Base-by-base conservation (phyloP, 768 basidiomycete species). In the Russula brevipes region DNA sequence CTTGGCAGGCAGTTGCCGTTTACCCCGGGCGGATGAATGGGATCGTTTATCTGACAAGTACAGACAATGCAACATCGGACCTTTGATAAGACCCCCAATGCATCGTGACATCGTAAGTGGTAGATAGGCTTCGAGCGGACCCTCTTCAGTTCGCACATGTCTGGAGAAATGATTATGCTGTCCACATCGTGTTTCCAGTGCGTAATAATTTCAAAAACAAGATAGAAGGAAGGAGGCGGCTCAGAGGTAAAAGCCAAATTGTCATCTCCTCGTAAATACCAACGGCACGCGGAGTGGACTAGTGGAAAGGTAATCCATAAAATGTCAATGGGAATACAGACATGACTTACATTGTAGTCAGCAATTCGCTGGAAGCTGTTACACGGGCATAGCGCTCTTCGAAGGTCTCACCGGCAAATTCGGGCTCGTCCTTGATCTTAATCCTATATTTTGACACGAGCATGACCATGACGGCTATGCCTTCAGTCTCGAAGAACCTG, bases 401-500 rank as follows among this genome's bases (percentile, higher is more conserved):
- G 52, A 80, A 78, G 0, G 78, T 76, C 67, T 82, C 81, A 12
- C 68, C 59, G 1, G 74, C 72, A 65, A 79, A 82, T 59, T 80
- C 71, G 73, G 64, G 77, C 54, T 84, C 81, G 39, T 81, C 80
- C 61, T 80, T 80, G 35, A 82, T 63, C 50, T 77, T 74, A 54
- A 83, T 76, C 59, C 75, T 79, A 67, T 81, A 83, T 38, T 67
- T 72, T 5, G 73, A 75, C 8, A 82, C 69, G 19, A 83, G 66
- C 72, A 80, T 75, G 6, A 79, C 77, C 31, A 84, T 69, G 54
- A 77, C 73, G 1, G 79, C 81, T 46, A 81, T 72, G 36, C 74
- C 78, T 66, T 81, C 80, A 0, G 78, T 80, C 70, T 84, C 82
- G 30, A 76, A 76, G 67, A 82, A 82, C 65, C 79, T 81, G 54